These are phyloP conservation scores for Oryza nivara DNA, from an alignment of 176 grass and related monocot species.

Conservation along the genomic window DNA sequence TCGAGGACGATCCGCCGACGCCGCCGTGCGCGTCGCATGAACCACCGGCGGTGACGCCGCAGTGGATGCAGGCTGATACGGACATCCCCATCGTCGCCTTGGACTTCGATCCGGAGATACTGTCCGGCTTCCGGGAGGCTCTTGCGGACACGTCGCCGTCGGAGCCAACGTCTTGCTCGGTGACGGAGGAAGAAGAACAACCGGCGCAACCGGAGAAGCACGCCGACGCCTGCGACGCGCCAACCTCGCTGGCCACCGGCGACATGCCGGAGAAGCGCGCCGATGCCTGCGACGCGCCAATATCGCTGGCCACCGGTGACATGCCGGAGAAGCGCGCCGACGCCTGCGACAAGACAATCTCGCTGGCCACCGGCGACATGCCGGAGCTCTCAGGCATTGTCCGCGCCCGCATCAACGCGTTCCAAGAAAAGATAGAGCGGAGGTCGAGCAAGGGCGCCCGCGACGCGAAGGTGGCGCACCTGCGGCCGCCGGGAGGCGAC, in stretches of 20 bases:
- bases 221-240: no score
- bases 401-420: conserved; percentile 56
- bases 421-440: conserved; percentile 55
- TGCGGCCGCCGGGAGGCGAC: conserved; percentile 42
- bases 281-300: no score
- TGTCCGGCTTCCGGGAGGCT: conserved; percentile 63
- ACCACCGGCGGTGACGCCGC: conserved; percentile 1
- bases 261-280: no score
- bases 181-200: conserved; percentile 22
- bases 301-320: no score
- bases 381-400: conserved; percentile 53
- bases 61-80: conserved; percentile 54
- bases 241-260: no score
- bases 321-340: neutral
- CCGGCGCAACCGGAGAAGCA: neutral
- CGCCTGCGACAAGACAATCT: neutral
- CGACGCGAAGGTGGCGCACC: conserved; percentile 24
- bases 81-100: conserved; percentile 41
- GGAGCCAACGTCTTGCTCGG: neutral
- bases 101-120: conserved; percentile 57
- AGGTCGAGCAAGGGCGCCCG: conserved; percentile 24
- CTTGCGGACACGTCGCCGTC: conserved; percentile 41
- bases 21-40: conserved; percentile 12
- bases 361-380: conserved; percentile 31
- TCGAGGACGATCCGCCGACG: conserved; percentile 45